phyloP scores from a whole-genome alignment of 2,329 filamentous ascomycete genomes.

The Exophiala calicioides region DNA sequence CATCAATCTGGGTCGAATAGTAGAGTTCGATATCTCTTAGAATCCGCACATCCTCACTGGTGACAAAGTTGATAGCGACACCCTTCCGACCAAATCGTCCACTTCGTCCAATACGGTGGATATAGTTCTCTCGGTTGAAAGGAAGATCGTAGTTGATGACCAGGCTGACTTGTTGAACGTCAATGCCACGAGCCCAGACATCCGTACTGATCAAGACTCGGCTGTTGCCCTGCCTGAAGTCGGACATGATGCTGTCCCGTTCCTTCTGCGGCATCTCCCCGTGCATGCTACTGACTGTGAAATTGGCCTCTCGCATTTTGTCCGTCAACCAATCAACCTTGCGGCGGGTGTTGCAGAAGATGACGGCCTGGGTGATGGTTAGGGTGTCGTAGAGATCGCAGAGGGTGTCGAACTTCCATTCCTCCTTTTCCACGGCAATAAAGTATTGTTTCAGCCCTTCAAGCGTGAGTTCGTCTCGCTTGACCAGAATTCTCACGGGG shows the following conservation, averaged over 20 bases:
- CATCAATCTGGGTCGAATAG: slow-evolving; percentile 95
- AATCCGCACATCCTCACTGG: slow-evolving; percentile 95
- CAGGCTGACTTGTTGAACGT: slow-evolving; percentile 95
- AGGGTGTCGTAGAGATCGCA: slow-evolving; percentile 98
- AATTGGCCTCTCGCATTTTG: slow-evolving; percentile 98
- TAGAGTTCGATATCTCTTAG: slow-evolving; percentile 95
- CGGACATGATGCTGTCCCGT: slow-evolving; percentile 98
- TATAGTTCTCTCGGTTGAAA: slow-evolving; percentile 99
- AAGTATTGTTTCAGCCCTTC: slow-evolving; percentile 99
- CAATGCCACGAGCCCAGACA: slow-evolving; percentile 96
- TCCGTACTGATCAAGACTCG: slow-evolving; percentile 96
- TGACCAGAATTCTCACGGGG: slow-evolving; percentile 91
- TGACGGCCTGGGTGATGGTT: slow-evolving; percentile 97
- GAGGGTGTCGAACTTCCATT: slow-evolving; percentile 99
- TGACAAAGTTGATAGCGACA: slow-evolving; percentile 99
- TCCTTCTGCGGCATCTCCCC: slow-evolving; percentile 99
- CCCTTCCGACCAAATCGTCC: slow-evolving; percentile 96
- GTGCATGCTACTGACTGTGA: slow-evolving; percentile 98
- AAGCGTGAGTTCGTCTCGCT: slow-evolving; percentile 96
- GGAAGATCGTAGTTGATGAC: slow-evolving; percentile 99
- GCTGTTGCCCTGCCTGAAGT: slow-evolving; percentile 95
- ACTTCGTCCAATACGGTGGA: slow-evolving; percentile 94
- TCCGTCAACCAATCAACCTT: slow-evolving; percentile 99
- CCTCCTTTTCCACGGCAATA: slow-evolving; percentile 98
- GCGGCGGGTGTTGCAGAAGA: slow-evolving; percentile 98